Percentiles rank a stretch among this genome's conserved stretches.
Evolutionary conservation across 352 stramenopile genomes (phyloP).

Genomic region (Globisporangium camurandrum): DNA sequence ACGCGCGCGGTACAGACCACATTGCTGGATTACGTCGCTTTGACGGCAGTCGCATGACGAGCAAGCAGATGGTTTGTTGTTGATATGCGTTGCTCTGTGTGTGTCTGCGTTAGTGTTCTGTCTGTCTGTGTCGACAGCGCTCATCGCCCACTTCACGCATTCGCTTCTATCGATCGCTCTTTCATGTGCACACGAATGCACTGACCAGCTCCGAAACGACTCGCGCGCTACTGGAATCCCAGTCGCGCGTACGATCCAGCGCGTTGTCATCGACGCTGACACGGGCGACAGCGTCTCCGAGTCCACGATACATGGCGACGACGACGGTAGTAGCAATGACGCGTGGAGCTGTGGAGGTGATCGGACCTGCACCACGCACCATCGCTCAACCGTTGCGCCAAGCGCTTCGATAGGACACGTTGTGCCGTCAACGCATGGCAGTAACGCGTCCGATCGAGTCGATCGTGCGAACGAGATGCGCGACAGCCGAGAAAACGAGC

Average conservation of each 20-base stretch:
- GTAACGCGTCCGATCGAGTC: no score
- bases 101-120: neutral
- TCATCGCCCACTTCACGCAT: neutral
- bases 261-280: slow-evolving; percentile 47
- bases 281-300: slow-evolving; percentile 23
- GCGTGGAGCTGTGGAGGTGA: no score
- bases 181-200: neutral
- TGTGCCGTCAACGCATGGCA: no score
- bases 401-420: no score
- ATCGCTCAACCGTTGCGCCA: no score
- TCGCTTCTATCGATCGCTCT: neutral
- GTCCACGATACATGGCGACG: neutral
- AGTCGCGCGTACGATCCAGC: slow-evolving; percentile 24
- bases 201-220: slow-evolving; percentile 28
- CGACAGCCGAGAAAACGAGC: slow-evolving; percentile 1
- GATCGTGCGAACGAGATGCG: no score
- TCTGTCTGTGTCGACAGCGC: no score
- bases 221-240: slow-evolving; percentile 35
- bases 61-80: slow-evolving; percentile 40
- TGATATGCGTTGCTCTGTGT: neutral
- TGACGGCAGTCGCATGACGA: slow-evolving; percentile 61
- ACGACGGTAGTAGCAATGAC: neutral
- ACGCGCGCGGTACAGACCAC: neutral
- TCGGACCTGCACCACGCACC: no score
- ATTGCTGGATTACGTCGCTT: slow-evolving; percentile 24